Base-by-base conservation (phyloP, 106 monocot species). In the Agapanthus africanus region DNA sequence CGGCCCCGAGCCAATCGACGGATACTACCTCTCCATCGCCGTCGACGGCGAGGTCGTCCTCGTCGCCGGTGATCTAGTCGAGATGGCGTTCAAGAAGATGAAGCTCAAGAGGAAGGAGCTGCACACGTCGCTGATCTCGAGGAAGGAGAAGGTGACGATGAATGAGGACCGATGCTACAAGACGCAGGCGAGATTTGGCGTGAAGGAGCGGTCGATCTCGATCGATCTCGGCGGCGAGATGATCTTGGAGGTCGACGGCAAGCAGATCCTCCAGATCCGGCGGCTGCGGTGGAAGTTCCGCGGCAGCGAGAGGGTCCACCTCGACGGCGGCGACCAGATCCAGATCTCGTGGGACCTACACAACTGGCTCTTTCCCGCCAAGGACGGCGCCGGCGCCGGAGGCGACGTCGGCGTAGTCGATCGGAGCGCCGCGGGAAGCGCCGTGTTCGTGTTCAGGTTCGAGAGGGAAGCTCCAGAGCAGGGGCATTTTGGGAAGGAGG, bases 291-390 rank as follows among this genome's bases (percentile, higher is more conserved):
- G 95, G 95, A 91, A 86, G 78, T 95, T 95, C 40, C 75, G 95
- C 15, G 95, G 95, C 33, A 95, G 78, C 81, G 88, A 88, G 77
- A 42, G 52, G 32, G 76, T 88, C 18, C 79, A 79, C 28, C 40
- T 75, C 26, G 94, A 70, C 15, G 80, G 59, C 64, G 87, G 74
- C n/a, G 79, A 39, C 54, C 54, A 71, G 32, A 52, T 88, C 46
- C 81, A 71, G 44, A 51, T 95, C 57, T 95, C 95, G 4, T 95
- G 95, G 95, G 91, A 95, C 74, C 78, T 95, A 30, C 88, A 88
- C 83, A 63, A 76, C 30, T 91, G 85, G 91, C 73, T 95, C 46
- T 95, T 95, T 81, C 63, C 39, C 1, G 60, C 7, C 8, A 51
- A 47, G 7, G 47, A 63, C 0, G 18, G 11, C 30, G 35, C 57